Evolutionary conservation across 1,139 yeast species (phyloP), one percentile per base, ranked within the genome.

Genomic region (Protomyces inundatus): DNA sequence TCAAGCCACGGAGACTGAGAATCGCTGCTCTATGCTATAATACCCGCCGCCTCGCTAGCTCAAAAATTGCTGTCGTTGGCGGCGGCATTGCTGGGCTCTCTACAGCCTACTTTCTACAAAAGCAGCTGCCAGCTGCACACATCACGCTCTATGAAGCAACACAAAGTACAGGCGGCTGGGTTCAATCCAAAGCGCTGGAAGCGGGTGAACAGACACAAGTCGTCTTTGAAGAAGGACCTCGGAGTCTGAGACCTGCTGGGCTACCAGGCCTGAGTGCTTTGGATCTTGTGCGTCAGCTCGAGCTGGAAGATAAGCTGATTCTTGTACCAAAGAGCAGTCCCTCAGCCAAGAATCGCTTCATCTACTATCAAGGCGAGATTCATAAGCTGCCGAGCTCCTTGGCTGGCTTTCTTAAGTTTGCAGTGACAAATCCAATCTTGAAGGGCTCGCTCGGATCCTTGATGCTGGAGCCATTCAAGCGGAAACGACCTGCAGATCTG

Each of bases 21-120:
- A 9, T 9, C 4, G 48, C 10, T 16, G 30, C 48, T 5, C n/a
- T 23, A 42, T 42, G 23, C 23, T n/a, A 16, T 16, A 6, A 30
- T 16, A 9, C 48, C 2, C 48, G 48, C 16, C 16, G 36, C 33
- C 23, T 12, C 23, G 39, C 35, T 34, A 45, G 55, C 6, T 39
- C n/a, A n/a, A 40, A 30, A 33, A 57, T 63, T 42, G 65, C 66
- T 10, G 55, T 64, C 23, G 46, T 56, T 34, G 98, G 98, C 0
- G 88, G 88, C 0, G 98, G 98, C 0, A 81, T 91, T 2, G 87
- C 96, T 0, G 98, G 98, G 0, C 78, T 93, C 3, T 78, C 93
- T 1, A 85, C 83, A 70, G 86, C 95, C 0, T 90, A 88, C 74
- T 88, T 88, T 70, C 77, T 91, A 30, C 78, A 81, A 48, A 82